A percentile compares a stretch with the other conserved stretches of the same genome.
These are phyloP conservation scores for Macrocybe sp. DNA, from an alignment of 1,284 basidiomycete species.

Conservation along the genomic window DNA sequence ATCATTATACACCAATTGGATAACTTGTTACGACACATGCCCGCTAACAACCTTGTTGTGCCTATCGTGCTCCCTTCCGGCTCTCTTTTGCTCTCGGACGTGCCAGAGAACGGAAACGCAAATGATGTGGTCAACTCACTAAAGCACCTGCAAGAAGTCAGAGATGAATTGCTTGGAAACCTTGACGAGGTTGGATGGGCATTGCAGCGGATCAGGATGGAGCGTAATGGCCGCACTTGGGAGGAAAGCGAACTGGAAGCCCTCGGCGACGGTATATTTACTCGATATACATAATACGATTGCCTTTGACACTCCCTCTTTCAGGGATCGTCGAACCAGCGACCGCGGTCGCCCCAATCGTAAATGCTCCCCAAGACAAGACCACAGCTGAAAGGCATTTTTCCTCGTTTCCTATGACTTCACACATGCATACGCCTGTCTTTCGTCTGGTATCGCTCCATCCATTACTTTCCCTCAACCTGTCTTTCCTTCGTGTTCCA, in stretches of 20 bases:
- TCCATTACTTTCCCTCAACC: constrained; percentile 46
- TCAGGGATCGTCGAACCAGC: constrained; percentile 49
- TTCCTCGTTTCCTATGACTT: constrained; percentile 68
- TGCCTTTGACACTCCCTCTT: constrained; percentile 7
- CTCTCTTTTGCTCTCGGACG: constrained; percentile 57
- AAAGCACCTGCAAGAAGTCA: constrained; percentile 41
- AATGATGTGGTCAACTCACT: constrained; percentile 56
- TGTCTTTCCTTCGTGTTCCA: constrained; percentile 68
- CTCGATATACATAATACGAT: background rate
- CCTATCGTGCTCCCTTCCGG: constrained; percentile 56
- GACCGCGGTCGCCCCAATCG: constrained; percentile 44
- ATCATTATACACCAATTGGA: no score
- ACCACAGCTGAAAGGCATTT: constrained; percentile 50
- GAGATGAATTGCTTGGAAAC: constrained; percentile 50
- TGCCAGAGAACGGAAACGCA: constrained; percentile 45
- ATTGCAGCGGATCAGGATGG: constrained; percentile 55
- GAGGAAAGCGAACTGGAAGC: constrained; percentile 62
- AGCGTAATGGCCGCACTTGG: constrained; percentile 59
- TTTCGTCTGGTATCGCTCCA: constrained; percentile 72
- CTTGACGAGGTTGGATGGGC: constrained; percentile 59
- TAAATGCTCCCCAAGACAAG: constrained; percentile 34
- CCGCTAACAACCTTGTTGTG: constrained; percentile 41
- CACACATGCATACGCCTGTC: constrained; percentile 62
- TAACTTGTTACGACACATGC: constrained; percentile 4
- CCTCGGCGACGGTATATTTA: constrained; percentile 55